Conservation (phyloP, 2,329 filamentous ascomycete genomes). For the Scleromitrula shiraiana region DNA sequence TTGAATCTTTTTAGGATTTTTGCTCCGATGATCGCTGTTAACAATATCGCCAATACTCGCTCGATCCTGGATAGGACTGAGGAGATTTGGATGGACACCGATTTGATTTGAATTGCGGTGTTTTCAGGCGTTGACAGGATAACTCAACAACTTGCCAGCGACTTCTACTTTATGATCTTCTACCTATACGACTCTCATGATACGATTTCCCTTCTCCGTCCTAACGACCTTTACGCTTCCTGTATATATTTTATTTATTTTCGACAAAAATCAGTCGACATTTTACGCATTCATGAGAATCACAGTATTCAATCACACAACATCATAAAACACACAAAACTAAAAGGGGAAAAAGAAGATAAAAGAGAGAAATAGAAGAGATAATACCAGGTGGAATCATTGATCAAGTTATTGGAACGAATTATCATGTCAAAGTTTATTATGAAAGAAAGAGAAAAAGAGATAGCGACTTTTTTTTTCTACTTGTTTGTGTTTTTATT, state of each 20-base stretch:
- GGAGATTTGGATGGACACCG: slow-evolving; percentile 23
- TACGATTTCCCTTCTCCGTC: slow-evolving; percentile 16
- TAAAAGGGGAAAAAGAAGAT: not conserved
- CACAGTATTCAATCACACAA: slow-evolving; percentile 6
- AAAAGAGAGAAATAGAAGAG: not conserved
- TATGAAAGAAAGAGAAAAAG: slow-evolving; percentile 5
- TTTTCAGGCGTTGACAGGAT: slow-evolving; percentile 23
- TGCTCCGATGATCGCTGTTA: slow-evolving; percentile 12
- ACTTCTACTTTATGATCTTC: slow-evolving; percentile 9
- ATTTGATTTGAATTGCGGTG: slow-evolving; percentile 17
- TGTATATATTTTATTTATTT: slow-evolving; percentile 21
- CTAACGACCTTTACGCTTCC: slow-evolving; percentile 15
- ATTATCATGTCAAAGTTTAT: slow-evolving; percentile 12
- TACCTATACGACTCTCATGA: slow-evolving; percentile 11
- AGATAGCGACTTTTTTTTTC: slow-evolving; percentile 4
- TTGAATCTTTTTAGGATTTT: slow-evolving; percentile 18
- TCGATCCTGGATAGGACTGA: slow-evolving; percentile 27
- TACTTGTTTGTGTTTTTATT: slow-evolving; percentile 5
- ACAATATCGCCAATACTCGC: slow-evolving; percentile 16
- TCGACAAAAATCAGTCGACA: too few species aligned
- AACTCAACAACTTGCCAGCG: slow-evolving; percentile 14
- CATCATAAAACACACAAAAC: slow-evolving; percentile 9
- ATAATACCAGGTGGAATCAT: slow-evolving; percentile 3
- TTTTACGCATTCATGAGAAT: slow-evolving; percentile 27
- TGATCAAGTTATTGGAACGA: slow-evolving; percentile 2